Percentiles rank a stretch among this genome's conserved stretches.
These are phyloP conservation scores for Pleurostoma richardsiae DNA, from an alignment of 2,329 filamentous ascomycete genomes.

Conservation along the genomic window DNA sequence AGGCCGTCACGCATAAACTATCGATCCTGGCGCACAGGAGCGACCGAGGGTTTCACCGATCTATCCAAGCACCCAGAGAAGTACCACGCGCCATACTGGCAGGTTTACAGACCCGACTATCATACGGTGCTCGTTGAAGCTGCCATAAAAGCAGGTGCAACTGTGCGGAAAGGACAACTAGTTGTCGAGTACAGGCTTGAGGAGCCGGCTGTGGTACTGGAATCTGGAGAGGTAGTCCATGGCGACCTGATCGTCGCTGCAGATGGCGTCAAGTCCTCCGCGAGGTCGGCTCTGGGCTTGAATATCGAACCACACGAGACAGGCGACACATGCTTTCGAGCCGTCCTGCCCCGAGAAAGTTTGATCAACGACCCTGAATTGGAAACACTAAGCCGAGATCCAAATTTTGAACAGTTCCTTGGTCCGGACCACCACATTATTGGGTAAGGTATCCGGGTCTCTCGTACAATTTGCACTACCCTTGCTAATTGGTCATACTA, in stretches of 20 bases:
- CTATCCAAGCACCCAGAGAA: slow-evolving; percentile 1
- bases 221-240: slow-evolving; percentile 1
- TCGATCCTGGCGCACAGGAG: background rate
- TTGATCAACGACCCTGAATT: slow-evolving; percentile 2
- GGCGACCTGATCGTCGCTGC: slow-evolving; percentile 4
- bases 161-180: slow-evolving; percentile 1
- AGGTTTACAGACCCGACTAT: slow-evolving; percentile 7
- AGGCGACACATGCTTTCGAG: slow-evolving; percentile 2
- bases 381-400: slow-evolving; percentile 2
- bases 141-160: background rate
- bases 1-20: slow-evolving; percentile 1
- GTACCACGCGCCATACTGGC: slow-evolving; percentile 7
- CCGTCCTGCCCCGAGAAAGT: slow-evolving; percentile 1
- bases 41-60: background rate
- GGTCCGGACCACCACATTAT: slow-evolving; percentile 3
- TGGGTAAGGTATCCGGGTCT: background rate
- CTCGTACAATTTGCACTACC: background rate
- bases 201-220: slow-evolving; percentile 1
- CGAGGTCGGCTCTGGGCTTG: slow-evolving; percentile 3
- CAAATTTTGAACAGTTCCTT: slow-evolving; percentile 8
- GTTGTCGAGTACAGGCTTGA: slow-evolving; percentile 3
- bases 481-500: background rate
- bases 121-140: slow-evolving; percentile 4
- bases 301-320: slow-evolving; percentile 5
- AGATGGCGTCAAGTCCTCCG: slow-evolving; percentile 3